Conservation (phyloP, 176 grass and related monocot species). For the Saccharum spontaneum region DNA sequence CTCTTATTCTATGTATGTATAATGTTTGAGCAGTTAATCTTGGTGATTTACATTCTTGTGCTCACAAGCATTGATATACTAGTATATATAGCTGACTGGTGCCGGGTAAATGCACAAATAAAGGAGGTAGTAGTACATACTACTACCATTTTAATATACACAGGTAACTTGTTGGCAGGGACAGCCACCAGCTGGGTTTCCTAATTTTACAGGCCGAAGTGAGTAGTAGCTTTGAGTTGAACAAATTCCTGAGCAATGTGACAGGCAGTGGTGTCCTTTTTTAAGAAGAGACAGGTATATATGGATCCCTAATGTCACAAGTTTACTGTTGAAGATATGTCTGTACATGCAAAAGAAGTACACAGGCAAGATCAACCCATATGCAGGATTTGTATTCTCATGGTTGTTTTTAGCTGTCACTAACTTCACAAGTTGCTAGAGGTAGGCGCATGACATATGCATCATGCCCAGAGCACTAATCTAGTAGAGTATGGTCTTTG, state of each 20-base stretch:
- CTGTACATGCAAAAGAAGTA: conserved; percentile 2
- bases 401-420: conserved; percentile 21
- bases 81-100: neutral
- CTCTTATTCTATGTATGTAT: conserved; percentile 1
- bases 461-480: neutral
- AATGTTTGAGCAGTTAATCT: neutral
- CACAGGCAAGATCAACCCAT: conserved; percentile 2
- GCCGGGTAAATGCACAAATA: neutral
- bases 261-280: neutral
- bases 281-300: conserved; percentile 17
- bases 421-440: conserved; percentile 1
- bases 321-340: conserved; percentile 39
- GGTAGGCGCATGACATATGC: neutral
- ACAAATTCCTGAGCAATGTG: conserved; percentile 12
- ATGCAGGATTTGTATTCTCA: conserved; percentile 21
- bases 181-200: conserved; percentile 6
- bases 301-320: conserved; percentile 29
- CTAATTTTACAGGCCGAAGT: neutral
- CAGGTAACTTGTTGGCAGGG: neutral
- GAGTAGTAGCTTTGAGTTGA: neutral
- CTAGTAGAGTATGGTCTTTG: neutral
- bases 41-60: neutral
- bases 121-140: neutral
- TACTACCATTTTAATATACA: neutral
- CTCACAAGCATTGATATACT: neutral